Base-by-base conservation (phyloP, 768 basidiomycete species). In the Boletus pseudo-olivaceus region DNA sequence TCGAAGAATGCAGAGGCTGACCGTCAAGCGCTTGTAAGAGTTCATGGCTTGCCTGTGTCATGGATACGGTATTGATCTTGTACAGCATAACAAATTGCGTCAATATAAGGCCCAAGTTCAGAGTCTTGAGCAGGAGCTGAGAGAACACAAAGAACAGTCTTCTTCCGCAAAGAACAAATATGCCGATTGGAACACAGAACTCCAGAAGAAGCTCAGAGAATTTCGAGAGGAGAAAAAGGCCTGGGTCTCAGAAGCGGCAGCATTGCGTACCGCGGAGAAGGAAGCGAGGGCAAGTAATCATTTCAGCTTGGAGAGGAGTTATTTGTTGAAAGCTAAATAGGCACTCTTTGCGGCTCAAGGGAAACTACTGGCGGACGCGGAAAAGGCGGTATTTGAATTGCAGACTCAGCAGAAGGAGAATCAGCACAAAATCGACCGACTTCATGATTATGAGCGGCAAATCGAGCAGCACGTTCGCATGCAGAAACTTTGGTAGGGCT, bases 401-500 rank as follows among this genome's bases (percentile, higher is more conserved):
- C 75, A 87, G 66, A 93, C 90, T 19, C 80, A 85, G 62, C 78
- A 80, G 59, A 88, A 90, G 62, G 90, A 90, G 69, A 85, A 79
- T 43, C 81, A 85, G 55, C 89, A 89, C 62, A 94, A 94, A 65
- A 81, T 96, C 12, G 83, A 86, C 56, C 81, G 88, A 17, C 75
- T 96, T 40, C 74, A 78, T 47, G 92, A 96, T 67, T 96, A 94
- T 60, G 93, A 97, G 66, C 76, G 74, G n/a, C 87, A 90, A 61
- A 91, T 96, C 42, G 86, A 90, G 49, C 89, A 93, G 62, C 80
- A 91, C 55, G 74, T 86, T 40, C 82, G 84, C 52, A 80, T 88
- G 63, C 88, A 92, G 64, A 78, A 80, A 47, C 71, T 93, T 60
- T 96, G 93, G 93, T 90, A 67, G 30, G 82, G 70, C 11, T 1